Evolutionary conservation across 2,329 filamentous ascomycete genomes (phyloP), one percentile per base, ranked within the genome.

Genomic region (Diatrype stigma): DNA sequence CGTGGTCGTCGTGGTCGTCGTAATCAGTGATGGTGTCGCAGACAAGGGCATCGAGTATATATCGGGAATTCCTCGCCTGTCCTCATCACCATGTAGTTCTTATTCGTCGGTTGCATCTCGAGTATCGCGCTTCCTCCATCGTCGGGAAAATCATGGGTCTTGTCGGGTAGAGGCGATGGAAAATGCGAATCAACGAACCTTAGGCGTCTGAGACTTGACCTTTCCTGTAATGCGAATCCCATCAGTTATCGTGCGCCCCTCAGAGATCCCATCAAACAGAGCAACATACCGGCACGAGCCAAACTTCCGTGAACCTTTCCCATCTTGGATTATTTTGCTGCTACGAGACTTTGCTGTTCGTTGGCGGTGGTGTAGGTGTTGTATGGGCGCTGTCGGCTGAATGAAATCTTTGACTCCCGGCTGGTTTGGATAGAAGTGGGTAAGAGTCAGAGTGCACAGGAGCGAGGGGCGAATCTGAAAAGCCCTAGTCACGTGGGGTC

Each of bases 181-280:
- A 53, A 55, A 50, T 54, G 34, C 58, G 55, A 56, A 22, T 58
- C 57, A 61, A 75, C 82, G 75, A 82, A 91, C 88, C 85, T 93
- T 92, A 71, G 89, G 89, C 67, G 89, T 93, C 79, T 93, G 89
- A 79, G 89, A 93, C 88, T 96, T 95, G 86, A 96, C 91, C 85
- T 96, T 96, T 81, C 90, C 90, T 80, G 57, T 42, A 35, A 55
- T 69, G 57, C 67, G 62, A 60, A 49, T 57, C 50, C 51, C 54
- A 47, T 50, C 48, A 51, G 38, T 37, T 42, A 26, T 46, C n/a
- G 7, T 26, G 28, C 37, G 38, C 40, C 46, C 45, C 17, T 26
- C 10, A 44, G 35, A 51, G 46, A 54, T 49, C 51, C n/a, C n/a
- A 30, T 45, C 3, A n/a, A 38, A 50, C 42, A 55, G 66, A 5